Evolutionary conservation across 495 filamentous ascomycete genomes (phyloP).

Genomic region (Tuber umbilicatum): DNA sequence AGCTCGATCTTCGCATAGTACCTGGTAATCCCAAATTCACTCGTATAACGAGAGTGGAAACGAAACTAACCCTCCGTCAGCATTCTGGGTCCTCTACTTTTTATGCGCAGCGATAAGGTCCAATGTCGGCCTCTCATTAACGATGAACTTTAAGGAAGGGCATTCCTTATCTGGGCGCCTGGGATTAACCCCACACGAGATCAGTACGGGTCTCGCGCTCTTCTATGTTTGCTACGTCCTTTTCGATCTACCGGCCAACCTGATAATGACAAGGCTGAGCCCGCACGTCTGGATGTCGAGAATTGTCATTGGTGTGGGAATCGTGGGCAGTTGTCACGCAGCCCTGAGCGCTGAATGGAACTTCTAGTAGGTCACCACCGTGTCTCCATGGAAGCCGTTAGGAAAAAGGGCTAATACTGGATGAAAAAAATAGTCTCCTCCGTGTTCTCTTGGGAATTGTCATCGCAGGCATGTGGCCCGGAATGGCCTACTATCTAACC

Average conservation of each 20-base stretch:
- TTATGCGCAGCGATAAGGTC: conserved; percentile 84
- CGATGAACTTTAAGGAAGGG: conserved; percentile 64
- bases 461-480: conserved; percentile 90
- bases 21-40: conserved; percentile 49
- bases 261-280: conserved; percentile 77
- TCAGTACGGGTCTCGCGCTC: conserved; percentile 73
- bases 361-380: conserved; percentile 57
- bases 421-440: conserved; percentile 52
- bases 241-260: conserved; percentile 82
- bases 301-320: conserved; percentile 78
- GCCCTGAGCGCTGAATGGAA: conserved; percentile 77
- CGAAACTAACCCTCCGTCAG: conserved; percentile 43
- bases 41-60: not conserved
- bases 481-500: conserved; percentile 89
- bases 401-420: not conserved
- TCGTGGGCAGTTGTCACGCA: conserved; percentile 75
- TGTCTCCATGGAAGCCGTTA: not conserved
- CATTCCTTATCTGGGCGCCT: conserved; percentile 66
- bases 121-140: conserved; percentile 83
- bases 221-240: conserved; percentile 89
- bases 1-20: conserved; percentile 77
- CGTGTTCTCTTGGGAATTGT: conserved; percentile 82
- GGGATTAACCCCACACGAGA: conserved; percentile 61
- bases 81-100: conserved; percentile 92
- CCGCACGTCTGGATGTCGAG: conserved; percentile 89